These are phyloP conservation scores for Populus hybrid DNA, from an alignment of 441 rosid species.

Conservation along the genomic window DNA sequence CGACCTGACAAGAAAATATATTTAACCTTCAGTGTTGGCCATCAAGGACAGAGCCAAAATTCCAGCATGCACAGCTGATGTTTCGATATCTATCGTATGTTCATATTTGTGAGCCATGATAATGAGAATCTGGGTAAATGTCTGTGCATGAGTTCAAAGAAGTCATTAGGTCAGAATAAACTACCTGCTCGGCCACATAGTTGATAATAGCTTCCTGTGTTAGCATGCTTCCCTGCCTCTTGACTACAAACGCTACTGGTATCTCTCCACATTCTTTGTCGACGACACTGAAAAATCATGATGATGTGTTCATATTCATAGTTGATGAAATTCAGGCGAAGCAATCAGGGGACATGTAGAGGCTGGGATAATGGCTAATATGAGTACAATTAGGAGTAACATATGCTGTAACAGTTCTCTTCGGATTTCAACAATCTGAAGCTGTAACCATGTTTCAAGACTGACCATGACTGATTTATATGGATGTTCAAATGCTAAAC, in stretches of 20 bases:
- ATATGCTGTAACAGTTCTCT: neutral
- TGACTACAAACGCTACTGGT: conserved; percentile 82
- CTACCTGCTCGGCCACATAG: conserved; percentile 66
- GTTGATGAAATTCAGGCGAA: neutral
- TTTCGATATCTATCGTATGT: neutral
- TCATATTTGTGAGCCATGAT: neutral
- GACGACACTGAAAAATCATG: conserved; percentile 31
- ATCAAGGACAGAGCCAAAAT: neutral
- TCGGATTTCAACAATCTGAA: neutral
- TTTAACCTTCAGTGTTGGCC: neutral
- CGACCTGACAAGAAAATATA: conserved; percentile 43
- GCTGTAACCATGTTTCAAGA: neutral
- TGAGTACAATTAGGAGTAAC: neutral
- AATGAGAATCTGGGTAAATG: neutral
- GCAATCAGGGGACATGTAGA: neutral
- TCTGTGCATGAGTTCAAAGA: neutral
- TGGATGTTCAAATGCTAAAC: neutral
- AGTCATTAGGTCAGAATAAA: neutral
- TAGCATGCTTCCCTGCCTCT: conserved; percentile 44
- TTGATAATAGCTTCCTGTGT: conserved; percentile 46
- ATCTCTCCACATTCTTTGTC: conserved; percentile 67
- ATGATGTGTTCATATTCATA: neutral
- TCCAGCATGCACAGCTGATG: neutral
- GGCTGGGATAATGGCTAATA: neutral
- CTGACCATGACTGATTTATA: neutral